Base-by-base conservation (phyloP, 2,329 filamentous ascomycete species). In the Akanthomyces muscarius region DNA sequence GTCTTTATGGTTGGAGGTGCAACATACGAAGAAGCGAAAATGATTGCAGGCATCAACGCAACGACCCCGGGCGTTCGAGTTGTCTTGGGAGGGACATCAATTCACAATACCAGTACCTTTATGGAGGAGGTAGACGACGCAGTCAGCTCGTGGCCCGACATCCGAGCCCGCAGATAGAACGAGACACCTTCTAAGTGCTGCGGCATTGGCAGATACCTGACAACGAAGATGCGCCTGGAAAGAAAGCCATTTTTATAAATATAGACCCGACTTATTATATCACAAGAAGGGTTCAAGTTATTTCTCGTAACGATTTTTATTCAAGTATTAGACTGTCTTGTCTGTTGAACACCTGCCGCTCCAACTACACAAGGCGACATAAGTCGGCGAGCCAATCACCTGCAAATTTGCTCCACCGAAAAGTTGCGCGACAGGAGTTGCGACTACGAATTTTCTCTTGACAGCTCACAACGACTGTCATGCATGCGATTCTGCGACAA, bases 21-120 rank as follows among this genome's bases (percentile, higher is more conserved):
- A 21, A 99, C 95, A 0, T 99, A 97, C 71, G 95, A 99, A 75
- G 95, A 99, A 75, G 93, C 95, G 6, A 97, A 97, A 79, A 92
- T 92, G 83, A 87, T 98, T 45, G 92, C 95, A n/a, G 88, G 93
- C 68, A 88, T 99, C 64, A 99, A 99, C 77, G 92, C 92, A 21
- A 91, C 89, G 63, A 90, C 90, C 13, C 93, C 93, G 0, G 95
- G 95, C 0, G 84, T 98, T 11, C 85, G 95, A 62, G 88, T 99
- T 4, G 92, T 98, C 13, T 79, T 99, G 6, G 93, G 92, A 11
- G 93, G 92, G 4, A 98, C 95, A 0, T 87, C 85, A 7, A 83
- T 99, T 67, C 91, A 97, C 71, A 99, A 97, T 71, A 92, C 92
- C 66, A 83, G 84, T 13, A 91, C 88, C 0, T 99, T 98, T 74